phyloP scores from a whole-genome alignment of 2,329 filamentous ascomycete genomes.

The Penicillium sumatraense region DNA sequence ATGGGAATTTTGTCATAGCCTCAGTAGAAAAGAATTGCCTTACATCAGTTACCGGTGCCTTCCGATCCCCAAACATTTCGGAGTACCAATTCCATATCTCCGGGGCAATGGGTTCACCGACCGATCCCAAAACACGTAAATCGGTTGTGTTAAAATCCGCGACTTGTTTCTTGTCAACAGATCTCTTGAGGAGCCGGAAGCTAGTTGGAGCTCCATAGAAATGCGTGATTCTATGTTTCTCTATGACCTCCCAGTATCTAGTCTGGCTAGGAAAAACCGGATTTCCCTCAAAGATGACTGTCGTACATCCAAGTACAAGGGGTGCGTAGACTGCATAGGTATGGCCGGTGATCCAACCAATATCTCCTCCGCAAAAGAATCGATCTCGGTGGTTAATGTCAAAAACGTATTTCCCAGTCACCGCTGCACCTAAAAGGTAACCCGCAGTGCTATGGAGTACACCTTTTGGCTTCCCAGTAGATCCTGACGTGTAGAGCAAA shows the following conservation, averaged over 20 bases:
- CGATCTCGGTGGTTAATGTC: slow-evolving; percentile 93
- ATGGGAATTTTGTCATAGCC: background rate
- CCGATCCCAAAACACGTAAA: slow-evolving; percentile 87
- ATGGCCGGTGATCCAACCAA: slow-evolving; percentile 98
- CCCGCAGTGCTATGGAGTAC: slow-evolving; percentile 97
- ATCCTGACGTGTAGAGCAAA: slow-evolving; percentile 96
- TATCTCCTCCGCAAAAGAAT: slow-evolving; percentile 97
- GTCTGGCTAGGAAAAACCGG: slow-evolving; percentile 98
- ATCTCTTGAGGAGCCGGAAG: slow-evolving; percentile 89
- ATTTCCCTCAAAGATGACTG: slow-evolving; percentile 96
- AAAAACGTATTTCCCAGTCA: slow-evolving; percentile 98
- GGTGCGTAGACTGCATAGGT: slow-evolving; percentile 98
- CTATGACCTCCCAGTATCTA: slow-evolving; percentile 97
- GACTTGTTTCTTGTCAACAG: slow-evolving; percentile 90
- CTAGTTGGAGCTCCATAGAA: slow-evolving; percentile 98
- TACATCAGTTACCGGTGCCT: slow-evolving; percentile 92
- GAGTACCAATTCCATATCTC: slow-evolving; percentile 99
- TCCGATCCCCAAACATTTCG: slow-evolving; percentile 89
- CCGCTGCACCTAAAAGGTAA: slow-evolving; percentile 90
- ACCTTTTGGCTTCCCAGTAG: slow-evolving; percentile 98
- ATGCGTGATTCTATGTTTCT: slow-evolving; percentile 91
- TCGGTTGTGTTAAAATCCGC: too few species aligned
- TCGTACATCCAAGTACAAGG: slow-evolving; percentile 87
- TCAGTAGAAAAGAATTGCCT: slow-evolving; percentile 51
- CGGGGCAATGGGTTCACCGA: slow-evolving; percentile 95